Evolutionary conservation across 2,329 filamentous ascomycete genomes (phyloP).

Genomic region (Fusarium sulawesiense): DNA sequence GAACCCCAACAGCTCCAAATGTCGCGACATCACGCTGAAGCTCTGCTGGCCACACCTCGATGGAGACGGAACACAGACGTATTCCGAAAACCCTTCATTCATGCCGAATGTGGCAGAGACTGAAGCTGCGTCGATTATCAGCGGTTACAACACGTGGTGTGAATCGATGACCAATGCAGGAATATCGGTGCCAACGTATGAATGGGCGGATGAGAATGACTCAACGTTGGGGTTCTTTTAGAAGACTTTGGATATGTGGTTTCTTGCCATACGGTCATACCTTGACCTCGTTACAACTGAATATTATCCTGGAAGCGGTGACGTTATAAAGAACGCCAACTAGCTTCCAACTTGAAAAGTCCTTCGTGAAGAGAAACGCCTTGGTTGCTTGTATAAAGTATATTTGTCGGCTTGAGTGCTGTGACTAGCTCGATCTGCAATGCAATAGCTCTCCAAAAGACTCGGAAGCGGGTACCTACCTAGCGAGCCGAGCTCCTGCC

Average conservation of each 20-base stretch:
- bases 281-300: not conserved
- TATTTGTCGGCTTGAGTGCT: not conserved
- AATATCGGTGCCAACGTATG: conserved; percentile 18
- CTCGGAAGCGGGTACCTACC: too few relatives aligned
- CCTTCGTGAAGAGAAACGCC: not conserved
- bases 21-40: conserved; percentile 36
- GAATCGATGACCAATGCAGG: conserved; percentile 32
- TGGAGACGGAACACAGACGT: conserved; percentile 14
- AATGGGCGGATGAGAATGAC: conserved; percentile 33
- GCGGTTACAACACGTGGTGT: conserved; percentile 35
- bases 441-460: too few relatives aligned
- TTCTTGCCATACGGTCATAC: not conserved
- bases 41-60: conserved; percentile 35
- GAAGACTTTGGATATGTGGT: not conserved
- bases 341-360: not conserved
- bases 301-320: not conserved
- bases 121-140: conserved; percentile 35
- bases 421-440: not conserved
- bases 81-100: conserved; percentile 15
- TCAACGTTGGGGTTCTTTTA: conserved; percentile 24
- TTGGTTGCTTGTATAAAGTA: not conserved
- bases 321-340: not conserved
- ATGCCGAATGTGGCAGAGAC: conserved; percentile 24
- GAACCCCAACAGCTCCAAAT: conserved; percentile 38
- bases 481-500: not conserved